Conservation (phyloP, 1,139 yeast species). For the Saccharomyces uvarum region DNA sequence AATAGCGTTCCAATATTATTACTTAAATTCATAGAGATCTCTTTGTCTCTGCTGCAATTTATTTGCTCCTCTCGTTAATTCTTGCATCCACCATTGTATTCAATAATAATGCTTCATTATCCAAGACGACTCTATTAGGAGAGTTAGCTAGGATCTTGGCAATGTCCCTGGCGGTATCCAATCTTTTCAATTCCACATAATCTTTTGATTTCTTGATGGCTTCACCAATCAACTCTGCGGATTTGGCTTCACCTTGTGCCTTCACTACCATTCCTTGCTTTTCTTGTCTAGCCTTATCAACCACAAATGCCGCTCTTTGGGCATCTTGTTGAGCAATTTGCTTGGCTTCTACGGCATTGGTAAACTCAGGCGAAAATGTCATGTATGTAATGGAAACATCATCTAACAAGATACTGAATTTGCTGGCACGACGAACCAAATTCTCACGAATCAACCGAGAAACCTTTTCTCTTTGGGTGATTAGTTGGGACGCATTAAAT, state of each 20-base stretch:
- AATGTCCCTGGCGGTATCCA: slow-evolving; percentile 95
- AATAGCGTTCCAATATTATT: background rate
- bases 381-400: slow-evolving; percentile 93
- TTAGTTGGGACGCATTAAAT: slow-evolving; percentile 93
- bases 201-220: slow-evolving; percentile 94
- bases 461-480: slow-evolving; percentile 95
- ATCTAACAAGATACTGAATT: slow-evolving; percentile 79
- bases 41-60: background rate
- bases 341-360: slow-evolving; percentile 96
- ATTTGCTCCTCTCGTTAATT: slow-evolving; percentile 5
- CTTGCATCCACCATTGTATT: slow-evolving; percentile 70
- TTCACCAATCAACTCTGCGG: slow-evolving; percentile 97
- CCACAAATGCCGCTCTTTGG: slow-evolving; percentile 93
- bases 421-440: slow-evolving; percentile 82
- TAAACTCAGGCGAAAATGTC: slow-evolving; percentile 97
- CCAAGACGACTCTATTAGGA: slow-evolving; percentile 86
- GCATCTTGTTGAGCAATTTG: slow-evolving; percentile 99
- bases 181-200: slow-evolving; percentile 90
- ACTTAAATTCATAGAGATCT: background rate
- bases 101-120: slow-evolving; percentile 83
- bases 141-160: slow-evolving; percentile 77
- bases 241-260: slow-evolving; percentile 97
- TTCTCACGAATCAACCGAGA: slow-evolving; percentile 86
- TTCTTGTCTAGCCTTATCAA: slow-evolving; percentile 95
- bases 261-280: slow-evolving; percentile 93